These are phyloP conservation scores for Endocalyx cinctus DNA, from an alignment of 2,329 filamentous ascomycete genomes.

Conservation along the genomic window DNA sequence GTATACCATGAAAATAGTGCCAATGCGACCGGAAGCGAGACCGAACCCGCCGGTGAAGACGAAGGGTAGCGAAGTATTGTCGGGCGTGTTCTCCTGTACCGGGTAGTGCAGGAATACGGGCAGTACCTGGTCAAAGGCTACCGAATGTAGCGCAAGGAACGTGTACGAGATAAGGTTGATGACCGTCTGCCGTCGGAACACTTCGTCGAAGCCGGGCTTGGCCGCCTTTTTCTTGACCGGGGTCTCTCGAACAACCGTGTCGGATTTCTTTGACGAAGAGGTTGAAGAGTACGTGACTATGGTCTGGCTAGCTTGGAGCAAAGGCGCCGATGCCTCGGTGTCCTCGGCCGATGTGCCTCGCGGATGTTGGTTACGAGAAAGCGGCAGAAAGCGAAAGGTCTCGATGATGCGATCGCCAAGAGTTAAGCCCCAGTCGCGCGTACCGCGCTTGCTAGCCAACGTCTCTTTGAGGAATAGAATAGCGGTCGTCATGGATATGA, in stretches of 20 bases:
- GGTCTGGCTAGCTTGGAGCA: constrained; percentile 37
- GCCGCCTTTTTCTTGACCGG: constrained; percentile 17
- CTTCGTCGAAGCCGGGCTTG: constrained; percentile 27
- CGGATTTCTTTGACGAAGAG: constrained; percentile 16
- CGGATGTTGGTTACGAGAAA: constrained; percentile 20
- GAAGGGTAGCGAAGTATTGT: constrained; percentile 64
- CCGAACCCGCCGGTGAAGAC: constrained; percentile 83
- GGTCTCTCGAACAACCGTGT: constrained; percentile 2
- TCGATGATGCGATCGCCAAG: constrained; percentile 63
- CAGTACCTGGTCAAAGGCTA: constrained; percentile 82
- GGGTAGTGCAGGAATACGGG: constrained; percentile 86
- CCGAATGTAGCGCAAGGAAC: constrained; percentile 73
- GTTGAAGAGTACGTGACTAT: too few species aligned
- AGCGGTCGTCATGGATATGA: constrained; percentile 69
- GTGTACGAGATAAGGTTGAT: constrained; percentile 76
- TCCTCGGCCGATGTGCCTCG: constrained; percentile 47
- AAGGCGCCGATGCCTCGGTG: constrained; percentile 51
- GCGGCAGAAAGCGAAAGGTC: constrained; percentile 24
- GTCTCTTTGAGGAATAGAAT: constrained; percentile 85
- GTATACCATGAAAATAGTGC: constrained; percentile 79
- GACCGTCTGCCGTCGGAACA: constrained; percentile 69
- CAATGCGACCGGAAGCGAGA: constrained; percentile 67
- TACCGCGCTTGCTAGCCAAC: constrained; percentile 62
- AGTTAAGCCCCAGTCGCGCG: constrained; percentile 69
- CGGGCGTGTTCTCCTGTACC: constrained; percentile 47